Evolutionary conservation across 148 eudicot genomes (phyloP).

Genomic region (Pouteria glomerata): DNA sequence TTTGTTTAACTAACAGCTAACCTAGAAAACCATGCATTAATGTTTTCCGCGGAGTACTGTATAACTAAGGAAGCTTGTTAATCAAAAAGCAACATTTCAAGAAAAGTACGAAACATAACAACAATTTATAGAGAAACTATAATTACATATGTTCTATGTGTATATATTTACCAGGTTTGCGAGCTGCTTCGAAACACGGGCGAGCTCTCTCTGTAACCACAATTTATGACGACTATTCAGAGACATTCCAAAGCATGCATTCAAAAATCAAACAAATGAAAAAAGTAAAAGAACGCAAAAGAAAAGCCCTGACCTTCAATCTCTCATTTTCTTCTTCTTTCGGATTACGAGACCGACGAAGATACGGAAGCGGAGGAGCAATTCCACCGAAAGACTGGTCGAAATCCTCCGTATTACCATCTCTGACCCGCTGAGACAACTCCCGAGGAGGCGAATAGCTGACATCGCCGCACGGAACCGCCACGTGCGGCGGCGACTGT

Average conservation of each 20-base stretch:
- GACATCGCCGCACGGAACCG: slow-evolving; percentile 7
- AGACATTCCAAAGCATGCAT: not conserved
- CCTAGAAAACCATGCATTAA: not conserved
- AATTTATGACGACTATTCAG: slow-evolving; percentile 1
- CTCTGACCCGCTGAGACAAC: slow-evolving; percentile 59
- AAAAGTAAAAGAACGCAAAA: not conserved
- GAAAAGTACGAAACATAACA: not conserved
- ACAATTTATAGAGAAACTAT: not conserved
- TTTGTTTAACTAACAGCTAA: too few relatives aligned
- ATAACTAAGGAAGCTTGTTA: not conserved
- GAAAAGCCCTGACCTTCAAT: slow-evolving; percentile 43
- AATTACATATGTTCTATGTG: not conserved
- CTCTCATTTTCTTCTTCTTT: slow-evolving; percentile 37
- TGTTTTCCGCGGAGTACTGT: not conserved
- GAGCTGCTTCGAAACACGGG: slow-evolving; percentile 50
- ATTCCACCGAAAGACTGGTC: slow-evolving; percentile 2
- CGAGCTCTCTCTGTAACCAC: slow-evolving; percentile 61
- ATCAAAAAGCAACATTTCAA: not conserved
- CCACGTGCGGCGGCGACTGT: slow-evolving; percentile 13
- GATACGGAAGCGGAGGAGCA: not conserved
- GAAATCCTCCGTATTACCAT: slow-evolving; percentile 5
- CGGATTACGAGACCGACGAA: slow-evolving; percentile 7
- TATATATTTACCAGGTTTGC: slow-evolving; percentile 38
- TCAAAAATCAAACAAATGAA: not conserved
- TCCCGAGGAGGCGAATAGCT: slow-evolving; percentile 77